phyloP scores from a whole-genome alignment of 495 filamentous ascomycete species.

The Darksidea phi region DNA sequence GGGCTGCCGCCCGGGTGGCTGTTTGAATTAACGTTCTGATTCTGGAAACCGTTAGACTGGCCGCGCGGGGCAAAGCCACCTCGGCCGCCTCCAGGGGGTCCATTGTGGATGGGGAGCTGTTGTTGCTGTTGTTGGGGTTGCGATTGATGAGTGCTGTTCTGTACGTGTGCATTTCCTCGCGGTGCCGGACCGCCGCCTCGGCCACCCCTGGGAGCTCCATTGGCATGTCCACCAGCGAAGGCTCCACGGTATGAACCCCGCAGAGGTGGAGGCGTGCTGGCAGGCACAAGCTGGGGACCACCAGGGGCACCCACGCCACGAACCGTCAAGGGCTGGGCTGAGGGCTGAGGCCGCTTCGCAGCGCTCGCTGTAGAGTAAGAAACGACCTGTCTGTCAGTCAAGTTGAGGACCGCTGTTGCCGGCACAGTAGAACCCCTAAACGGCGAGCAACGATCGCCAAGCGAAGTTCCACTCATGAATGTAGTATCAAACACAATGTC shows the following conservation, averaged over 20 bases:
- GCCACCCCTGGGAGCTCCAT: conserved; percentile 6
- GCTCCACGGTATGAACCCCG: conserved; percentile 72
- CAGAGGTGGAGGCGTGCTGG: conserved; percentile 65
- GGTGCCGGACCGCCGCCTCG: conserved; percentile 31
- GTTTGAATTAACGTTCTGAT: conserved; percentile 12
- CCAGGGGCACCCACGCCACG: conserved; percentile 52
- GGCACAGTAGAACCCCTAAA: conserved; percentile 95
- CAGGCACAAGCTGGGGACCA: conserved; percentile 64
- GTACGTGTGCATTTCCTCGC: conserved; percentile 6
- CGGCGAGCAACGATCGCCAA: conserved; percentile 86
- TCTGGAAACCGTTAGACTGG: conserved; percentile 17
- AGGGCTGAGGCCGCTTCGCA: conserved; percentile 51
- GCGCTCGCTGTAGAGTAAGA: conserved; percentile 67
- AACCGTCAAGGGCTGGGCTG: conserved; percentile 58
- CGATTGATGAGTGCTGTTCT: conserved; percentile 18
- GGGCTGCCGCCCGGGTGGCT: conserved; percentile 1
- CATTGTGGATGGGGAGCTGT: conserved; percentile 31
- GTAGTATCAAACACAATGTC: conserved; percentile 91
- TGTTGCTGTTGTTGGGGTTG: conserved; percentile 37
- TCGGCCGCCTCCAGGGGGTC: conserved; percentile 23
- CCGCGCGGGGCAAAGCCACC: conserved; percentile 43
- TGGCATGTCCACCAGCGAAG: conserved; percentile 48
- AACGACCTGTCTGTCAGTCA: conserved; percentile 77
- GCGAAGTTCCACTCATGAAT: conserved; percentile 93
- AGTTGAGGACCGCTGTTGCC: conserved; percentile 77